These are phyloP conservation scores for Ephemerocybe angulata DNA, from an alignment of 768 basidiomycete genomes.

Conservation along the genomic window DNA sequence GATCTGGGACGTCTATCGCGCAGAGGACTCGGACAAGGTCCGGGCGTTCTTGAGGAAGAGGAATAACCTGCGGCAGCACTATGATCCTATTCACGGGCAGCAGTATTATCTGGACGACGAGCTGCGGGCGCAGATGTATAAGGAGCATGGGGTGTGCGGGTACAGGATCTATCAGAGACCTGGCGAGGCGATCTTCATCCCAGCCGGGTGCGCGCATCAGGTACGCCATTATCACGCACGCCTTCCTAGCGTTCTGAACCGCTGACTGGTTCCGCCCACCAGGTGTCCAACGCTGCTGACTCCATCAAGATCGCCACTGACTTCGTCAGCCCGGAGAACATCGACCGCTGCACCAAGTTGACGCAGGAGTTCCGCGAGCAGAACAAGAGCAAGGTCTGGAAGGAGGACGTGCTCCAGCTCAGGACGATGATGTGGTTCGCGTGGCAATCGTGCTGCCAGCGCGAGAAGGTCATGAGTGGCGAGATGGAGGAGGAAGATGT, in stretches of 20 bases:
- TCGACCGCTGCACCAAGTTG: conserved; percentile 77
- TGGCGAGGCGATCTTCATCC: conserved; percentile 93
- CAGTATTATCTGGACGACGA: conserved; percentile 76
- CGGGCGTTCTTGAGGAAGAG: conserved; percentile 69
- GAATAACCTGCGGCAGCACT: conserved; percentile 35
- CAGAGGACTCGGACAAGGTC: conserved; percentile 76
- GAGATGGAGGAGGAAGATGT: not conserved
- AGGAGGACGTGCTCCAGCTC: conserved; percentile 89
- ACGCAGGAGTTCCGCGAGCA: conserved; percentile 88
- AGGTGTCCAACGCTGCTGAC: conserved; percentile 93
- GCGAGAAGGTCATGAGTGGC: conserved; percentile 21
- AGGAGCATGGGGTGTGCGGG: conserved; percentile 67
- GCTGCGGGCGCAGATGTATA: conserved; percentile 63
- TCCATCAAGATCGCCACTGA: conserved; percentile 95
- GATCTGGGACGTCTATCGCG: conserved; percentile 87
- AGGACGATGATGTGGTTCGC: conserved; percentile 94
- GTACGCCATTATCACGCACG: conserved; percentile 33
- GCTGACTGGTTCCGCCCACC: conserved; percentile 7
- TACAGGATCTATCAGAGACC: conserved; percentile 86
- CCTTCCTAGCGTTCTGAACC: not conserved
- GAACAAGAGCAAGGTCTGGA: conserved; percentile 86
- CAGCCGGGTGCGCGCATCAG: conserved; percentile 91
- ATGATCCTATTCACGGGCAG: conserved; percentile 91
- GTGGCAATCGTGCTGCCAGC: conserved; percentile 66
- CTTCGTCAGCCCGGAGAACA: conserved; percentile 93